Percentiles rank a stretch among this genome's conserved stretches.
Evolutionary conservation across 1,139 yeast genomes (phyloP).

Genomic region (Magnusiomyces sp.): DNA sequence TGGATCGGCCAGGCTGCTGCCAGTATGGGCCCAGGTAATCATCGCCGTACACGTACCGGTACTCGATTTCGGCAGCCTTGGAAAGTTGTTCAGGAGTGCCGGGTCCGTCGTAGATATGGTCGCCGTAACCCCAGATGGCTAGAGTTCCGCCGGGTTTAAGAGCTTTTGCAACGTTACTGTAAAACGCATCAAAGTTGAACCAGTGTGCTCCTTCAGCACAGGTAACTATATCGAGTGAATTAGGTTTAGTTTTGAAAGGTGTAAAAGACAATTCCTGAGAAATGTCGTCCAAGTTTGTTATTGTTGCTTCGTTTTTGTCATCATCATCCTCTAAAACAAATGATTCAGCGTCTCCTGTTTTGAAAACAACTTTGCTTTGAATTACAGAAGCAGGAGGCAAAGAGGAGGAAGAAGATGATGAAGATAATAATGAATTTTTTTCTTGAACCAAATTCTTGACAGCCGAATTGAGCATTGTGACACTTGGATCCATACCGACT

Average conservation of each 20-base stretch:
- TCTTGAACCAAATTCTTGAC: neutral
- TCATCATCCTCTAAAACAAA: slow-evolving; percentile 1
- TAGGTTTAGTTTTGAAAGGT: slow-evolving; percentile 14
- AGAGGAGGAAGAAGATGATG: too few species aligned
- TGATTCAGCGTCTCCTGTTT: slow-evolving; percentile 3
- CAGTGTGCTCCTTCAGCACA: slow-evolving; percentile 79
- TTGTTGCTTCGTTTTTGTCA: neutral
- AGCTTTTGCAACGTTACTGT: slow-evolving; percentile 41
- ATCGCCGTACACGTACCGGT: slow-evolving; percentile 37
- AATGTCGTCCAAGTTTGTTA: too few species aligned
- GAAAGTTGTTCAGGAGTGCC: slow-evolving; percentile 28
- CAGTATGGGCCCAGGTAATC: slow-evolving; percentile 59
- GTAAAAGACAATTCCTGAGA: neutral
- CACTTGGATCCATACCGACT: slow-evolving; percentile 61
- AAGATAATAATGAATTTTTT: slow-evolving; percentile 16
- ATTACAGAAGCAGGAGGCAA: too few species aligned
- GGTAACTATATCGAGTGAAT: slow-evolving; percentile 50
- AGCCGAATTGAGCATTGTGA: slow-evolving; percentile 52
- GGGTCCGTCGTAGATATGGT: slow-evolving; percentile 31
- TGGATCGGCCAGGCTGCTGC: slow-evolving; percentile 64
- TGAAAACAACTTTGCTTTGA: slow-evolving; percentile 29
- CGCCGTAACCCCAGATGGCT: slow-evolving; percentile 74
- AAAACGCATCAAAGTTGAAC: slow-evolving; percentile 52
- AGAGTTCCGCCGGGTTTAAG: slow-evolving; percentile 55
- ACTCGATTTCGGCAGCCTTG: slow-evolving; percentile 36